Conservation (phyloP, 1,139 yeast species). For the Wickerhamomyces sp. region DNA sequence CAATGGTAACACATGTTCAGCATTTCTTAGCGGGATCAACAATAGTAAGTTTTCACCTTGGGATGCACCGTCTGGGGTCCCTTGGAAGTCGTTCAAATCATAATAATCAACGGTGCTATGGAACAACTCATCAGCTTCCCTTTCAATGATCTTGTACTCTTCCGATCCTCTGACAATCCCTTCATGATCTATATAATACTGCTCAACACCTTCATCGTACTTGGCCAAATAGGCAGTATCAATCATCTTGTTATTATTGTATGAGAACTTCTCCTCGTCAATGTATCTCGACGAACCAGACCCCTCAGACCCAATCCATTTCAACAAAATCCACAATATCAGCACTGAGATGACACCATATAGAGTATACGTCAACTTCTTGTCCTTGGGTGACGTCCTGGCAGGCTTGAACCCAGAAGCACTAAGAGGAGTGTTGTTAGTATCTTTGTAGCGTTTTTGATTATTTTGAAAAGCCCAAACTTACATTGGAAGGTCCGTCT, state of each 20-base stretch:
- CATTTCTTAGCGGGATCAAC: conserved; percentile 77
- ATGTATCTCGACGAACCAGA: conserved; percentile 2
- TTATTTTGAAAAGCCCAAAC: conserved; percentile 5
- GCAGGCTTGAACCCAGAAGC: background rate
- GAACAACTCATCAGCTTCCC: conserved; percentile 20
- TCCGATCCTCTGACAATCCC: conserved; percentile 22
- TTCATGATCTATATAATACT: conserved; percentile 28
- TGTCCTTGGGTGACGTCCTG: background rate
- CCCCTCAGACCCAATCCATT: background rate
- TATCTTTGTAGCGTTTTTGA: background rate
- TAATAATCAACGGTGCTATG: conserved; percentile 46
- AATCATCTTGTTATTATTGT: conserved; percentile 26
- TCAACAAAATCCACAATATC: background rate
- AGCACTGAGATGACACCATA: background rate
- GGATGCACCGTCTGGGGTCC: conserved; percentile 47
- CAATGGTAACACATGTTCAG: conserved; percentile 73
- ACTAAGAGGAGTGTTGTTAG: background rate
- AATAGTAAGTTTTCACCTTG: conserved; percentile 64
- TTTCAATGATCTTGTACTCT: conserved; percentile 10
- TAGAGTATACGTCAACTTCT: background rate
- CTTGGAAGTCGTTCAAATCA: conserved; percentile 56
- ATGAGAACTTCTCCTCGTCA: conserved; percentile 30
- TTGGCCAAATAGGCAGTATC: conserved; percentile 27
- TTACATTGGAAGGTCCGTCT: conserved; percentile 40
- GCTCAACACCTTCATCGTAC: conserved; percentile 33